Percentiles rank a stretch among this genome's conserved stretches.
These are phyloP conservation scores for Monosporozyma servazzii DNA, from an alignment of 805 yeast species.

Conservation along the genomic window DNA sequence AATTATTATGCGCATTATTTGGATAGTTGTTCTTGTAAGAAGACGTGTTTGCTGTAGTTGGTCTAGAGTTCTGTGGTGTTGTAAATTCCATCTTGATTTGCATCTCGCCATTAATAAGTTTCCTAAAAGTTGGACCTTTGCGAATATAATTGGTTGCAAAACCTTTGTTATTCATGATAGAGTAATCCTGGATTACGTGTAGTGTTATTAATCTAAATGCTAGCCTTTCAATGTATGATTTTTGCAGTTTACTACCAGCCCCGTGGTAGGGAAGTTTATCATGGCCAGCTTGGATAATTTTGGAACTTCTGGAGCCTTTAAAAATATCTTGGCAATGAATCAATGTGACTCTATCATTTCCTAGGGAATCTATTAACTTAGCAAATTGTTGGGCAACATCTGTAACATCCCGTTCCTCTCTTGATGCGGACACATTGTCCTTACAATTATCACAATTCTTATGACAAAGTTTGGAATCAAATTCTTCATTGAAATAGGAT, in stretches of 20 bases:
- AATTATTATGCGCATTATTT: background rate
- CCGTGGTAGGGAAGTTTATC: conserved; percentile 57
- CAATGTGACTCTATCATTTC: conserved; percentile 58
- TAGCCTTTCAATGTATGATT: conserved; percentile 69
- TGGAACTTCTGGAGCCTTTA: conserved; percentile 61
- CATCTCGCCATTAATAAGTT: conserved; percentile 37
- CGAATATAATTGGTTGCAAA: conserved; percentile 72
- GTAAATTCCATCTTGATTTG: conserved; percentile 46
- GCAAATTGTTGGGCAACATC: conserved; percentile 50
- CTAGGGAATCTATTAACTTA: conserved; percentile 46
- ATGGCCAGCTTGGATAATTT: conserved; percentile 55
- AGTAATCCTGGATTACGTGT: conserved; percentile 58
- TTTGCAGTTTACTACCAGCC: conserved; percentile 50
- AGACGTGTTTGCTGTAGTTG: conserved; percentile 9
- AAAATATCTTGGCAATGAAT: conserved; percentile 77
- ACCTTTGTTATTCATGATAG: conserved; percentile 66
- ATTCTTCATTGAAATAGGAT: conserved; percentile 82
- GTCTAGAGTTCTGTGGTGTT: conserved; percentile 12
- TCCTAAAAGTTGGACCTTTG: conserved; percentile 45
- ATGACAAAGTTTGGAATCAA: conserved; percentile 56
- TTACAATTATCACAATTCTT: conserved; percentile 82
- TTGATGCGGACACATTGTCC: conserved; percentile 34
- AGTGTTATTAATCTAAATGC: conserved; percentile 68
- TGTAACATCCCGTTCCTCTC: conserved; percentile 61
- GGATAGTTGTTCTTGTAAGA: background rate